Conservation (phyloP, 176 grass and related monocot genomes). For the Chloris gayana region DNA sequence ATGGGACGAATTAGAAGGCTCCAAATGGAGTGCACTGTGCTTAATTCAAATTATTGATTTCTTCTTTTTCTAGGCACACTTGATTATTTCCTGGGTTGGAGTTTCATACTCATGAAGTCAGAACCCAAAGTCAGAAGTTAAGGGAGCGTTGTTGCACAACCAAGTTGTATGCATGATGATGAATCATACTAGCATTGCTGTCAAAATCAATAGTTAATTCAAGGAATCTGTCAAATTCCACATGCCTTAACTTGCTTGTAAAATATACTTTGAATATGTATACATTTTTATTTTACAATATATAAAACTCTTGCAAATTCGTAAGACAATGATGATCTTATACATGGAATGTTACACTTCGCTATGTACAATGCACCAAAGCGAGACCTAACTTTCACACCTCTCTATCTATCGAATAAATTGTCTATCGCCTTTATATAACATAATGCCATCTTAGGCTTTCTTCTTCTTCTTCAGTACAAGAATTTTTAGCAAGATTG, state of each 20-base stretch:
- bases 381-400: too few relatives aligned
- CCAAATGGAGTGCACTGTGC: background rate
- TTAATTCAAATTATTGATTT: background rate
- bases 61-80: background rate
- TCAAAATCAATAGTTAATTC: background rate
- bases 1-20: background rate
- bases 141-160: background rate
- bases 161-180: background rate
- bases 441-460: too few relatives aligned
- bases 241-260: background rate
- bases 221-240: background rate
- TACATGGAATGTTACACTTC: too few relatives aligned
- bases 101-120: background rate
- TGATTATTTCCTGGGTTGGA: background rate
- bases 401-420: too few relatives aligned
- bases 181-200: background rate
- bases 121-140: conserved; percentile 20
- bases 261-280: too few relatives aligned
- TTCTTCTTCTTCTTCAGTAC: background rate
- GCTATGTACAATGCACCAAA: too few relatives aligned
- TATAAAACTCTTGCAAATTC: too few relatives aligned
- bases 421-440: too few relatives aligned
- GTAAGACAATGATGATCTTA: too few relatives aligned
- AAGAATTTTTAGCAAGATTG: background rate
- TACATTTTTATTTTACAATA: too few relatives aligned